Conservation (phyloP, 257 asterid species). For the Solanum bulbocastanum region DNA sequence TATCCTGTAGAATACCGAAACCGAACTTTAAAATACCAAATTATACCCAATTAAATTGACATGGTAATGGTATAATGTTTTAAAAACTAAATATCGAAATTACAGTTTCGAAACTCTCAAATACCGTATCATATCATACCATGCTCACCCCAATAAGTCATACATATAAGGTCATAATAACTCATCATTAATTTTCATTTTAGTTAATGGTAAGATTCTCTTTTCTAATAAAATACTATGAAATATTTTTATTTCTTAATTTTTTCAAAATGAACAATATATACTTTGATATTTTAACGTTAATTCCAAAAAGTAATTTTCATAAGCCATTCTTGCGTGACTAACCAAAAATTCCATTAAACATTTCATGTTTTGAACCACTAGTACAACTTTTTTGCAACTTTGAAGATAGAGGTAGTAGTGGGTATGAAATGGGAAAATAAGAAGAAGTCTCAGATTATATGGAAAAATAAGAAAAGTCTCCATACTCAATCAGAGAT, state of each 20-base stretch:
- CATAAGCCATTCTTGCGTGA: neutral
- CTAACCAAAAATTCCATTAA: neutral
- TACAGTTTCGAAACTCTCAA: no score
- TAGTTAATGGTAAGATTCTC: neutral
- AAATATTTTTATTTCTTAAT: neutral
- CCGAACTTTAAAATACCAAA: no score
- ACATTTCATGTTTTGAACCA: neutral
- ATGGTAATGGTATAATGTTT: no score
- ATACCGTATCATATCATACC: no score
- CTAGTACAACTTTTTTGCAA: neutral
- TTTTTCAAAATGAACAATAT: neutral
- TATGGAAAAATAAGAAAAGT: no score
- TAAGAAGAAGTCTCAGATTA: neutral
- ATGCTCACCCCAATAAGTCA: neutral
- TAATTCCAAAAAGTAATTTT: neutral
- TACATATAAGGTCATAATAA: neutral
- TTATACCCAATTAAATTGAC: no score
- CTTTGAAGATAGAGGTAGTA: neutral
- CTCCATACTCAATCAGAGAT: no score
- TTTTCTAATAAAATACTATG: neutral
- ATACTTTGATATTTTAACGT: neutral
- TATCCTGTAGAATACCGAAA: no score
- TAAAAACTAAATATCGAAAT: no score
- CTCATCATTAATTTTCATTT: neutral
- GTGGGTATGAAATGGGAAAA: neutral